Conservation (phyloP, 768 basidiomycete species). For the Panus rudis region DNA sequence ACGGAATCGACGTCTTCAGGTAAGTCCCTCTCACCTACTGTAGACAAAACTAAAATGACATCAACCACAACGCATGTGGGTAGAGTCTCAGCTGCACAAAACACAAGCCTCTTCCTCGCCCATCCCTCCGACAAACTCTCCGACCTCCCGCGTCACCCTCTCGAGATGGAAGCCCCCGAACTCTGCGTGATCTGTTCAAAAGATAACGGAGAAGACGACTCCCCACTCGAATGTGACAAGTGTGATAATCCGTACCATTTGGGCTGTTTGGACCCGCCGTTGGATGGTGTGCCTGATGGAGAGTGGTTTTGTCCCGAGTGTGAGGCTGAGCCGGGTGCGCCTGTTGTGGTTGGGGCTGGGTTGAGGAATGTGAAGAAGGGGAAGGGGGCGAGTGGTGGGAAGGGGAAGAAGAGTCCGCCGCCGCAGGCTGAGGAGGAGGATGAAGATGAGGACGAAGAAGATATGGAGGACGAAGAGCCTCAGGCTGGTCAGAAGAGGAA, state of each 20-base stretch:
- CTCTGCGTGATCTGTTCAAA: constrained; percentile 65
- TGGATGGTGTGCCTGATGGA: constrained; percentile 72
- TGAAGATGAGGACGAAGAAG: constrained; percentile 23
- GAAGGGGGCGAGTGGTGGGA: constrained; percentile 11
- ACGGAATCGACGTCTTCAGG: constrained; percentile 77
- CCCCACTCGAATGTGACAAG: constrained; percentile 89
- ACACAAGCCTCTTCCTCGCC: constrained; percentile 80
- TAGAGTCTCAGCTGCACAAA: constrained; percentile 81
- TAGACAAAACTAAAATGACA: background rate
- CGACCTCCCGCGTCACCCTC: constrained; percentile 76
- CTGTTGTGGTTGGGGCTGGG: constrained; percentile 22
- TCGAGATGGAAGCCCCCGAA: constrained; percentile 59
- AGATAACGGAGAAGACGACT: constrained; percentile 66
- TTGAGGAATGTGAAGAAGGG: constrained; percentile 9
- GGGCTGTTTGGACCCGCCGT: constrained; percentile 71
- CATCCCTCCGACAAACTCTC: constrained; percentile 66
- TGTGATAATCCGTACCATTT: constrained; percentile 89
- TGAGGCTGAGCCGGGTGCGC: constrained; percentile 47
- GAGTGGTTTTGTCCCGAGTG: constrained; percentile 92
- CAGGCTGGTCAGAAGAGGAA: constrained; percentile 36
- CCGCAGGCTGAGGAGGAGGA: constrained; percentile 13
- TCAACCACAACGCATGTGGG: too few species aligned
- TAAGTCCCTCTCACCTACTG: constrained; percentile 27
- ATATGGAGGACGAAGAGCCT: constrained; percentile 13
- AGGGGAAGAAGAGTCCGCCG: constrained; percentile 8